phyloP scores from a whole-genome alignment of 352 stramenopile species.

The Elongisporangium undulatum region DNA sequence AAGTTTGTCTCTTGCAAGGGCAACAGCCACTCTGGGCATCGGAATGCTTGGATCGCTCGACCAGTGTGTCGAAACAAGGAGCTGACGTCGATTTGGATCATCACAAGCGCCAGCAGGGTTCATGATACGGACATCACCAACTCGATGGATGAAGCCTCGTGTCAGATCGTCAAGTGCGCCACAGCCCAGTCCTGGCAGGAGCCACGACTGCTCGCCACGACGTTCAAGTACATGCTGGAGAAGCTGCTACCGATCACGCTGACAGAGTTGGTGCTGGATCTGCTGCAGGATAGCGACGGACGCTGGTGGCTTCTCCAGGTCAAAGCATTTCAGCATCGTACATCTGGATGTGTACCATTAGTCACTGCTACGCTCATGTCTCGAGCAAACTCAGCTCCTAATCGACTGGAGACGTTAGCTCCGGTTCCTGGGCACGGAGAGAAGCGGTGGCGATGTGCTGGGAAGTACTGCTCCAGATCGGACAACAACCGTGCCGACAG shows the following conservation, averaged over 20 bases:
- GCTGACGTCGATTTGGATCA: conserved; percentile 46
- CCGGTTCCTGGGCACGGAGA: conserved; percentile 8
- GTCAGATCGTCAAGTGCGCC: conserved; percentile 57
- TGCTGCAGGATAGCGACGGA: conserved; percentile 45
- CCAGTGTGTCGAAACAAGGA: conserved; percentile 52
- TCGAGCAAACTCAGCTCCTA: conserved; percentile 43
- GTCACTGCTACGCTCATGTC: neutral
- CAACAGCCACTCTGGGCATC: conserved; percentile 3
- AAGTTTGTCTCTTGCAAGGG: conserved; percentile 44
- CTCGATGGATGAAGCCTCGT: conserved; percentile 18
- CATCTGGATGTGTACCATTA: conserved; percentile 1
- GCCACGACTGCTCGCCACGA: conserved; percentile 31
- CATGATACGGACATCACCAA: conserved; percentile 1
- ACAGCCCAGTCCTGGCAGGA: conserved; percentile 46
- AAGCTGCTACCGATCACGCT: conserved; percentile 31
- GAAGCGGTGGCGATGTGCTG: conserved; percentile 52
- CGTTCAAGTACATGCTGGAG: conserved; percentile 32
- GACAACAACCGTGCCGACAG: conserved; percentile 2
- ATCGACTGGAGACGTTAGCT: conserved; percentile 20
- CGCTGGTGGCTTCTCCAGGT: conserved; percentile 68
- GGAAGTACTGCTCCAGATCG: conserved; percentile 26
- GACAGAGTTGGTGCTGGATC: conserved; percentile 45
- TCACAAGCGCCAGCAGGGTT: conserved; percentile 23
- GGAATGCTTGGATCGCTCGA: conserved; percentile 51
- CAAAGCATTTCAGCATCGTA: conserved; percentile 47